Conservation (phyloP, 306 rosid genomes). For the Glycine soja region DNA sequence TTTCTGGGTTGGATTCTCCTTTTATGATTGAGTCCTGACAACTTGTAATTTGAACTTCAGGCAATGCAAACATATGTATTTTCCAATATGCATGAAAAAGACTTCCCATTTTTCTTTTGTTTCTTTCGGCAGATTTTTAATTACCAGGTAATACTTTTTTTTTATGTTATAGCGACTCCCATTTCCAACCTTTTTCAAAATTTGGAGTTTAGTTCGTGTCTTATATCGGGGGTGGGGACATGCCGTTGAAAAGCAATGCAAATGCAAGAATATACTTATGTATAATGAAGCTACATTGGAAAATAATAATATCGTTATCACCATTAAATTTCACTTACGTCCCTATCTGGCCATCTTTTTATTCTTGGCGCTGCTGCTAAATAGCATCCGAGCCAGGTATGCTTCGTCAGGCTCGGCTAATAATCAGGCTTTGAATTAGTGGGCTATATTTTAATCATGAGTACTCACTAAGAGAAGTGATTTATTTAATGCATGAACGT, state of each 20-base stretch:
- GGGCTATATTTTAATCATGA: no score
- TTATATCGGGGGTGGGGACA: constrained; percentile 19
- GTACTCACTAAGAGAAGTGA: no score
- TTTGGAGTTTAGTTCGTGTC: constrained; percentile 36
- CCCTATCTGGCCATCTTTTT: constrained; percentile 10
- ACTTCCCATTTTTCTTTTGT: not conserved
- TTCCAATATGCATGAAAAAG: not conserved
- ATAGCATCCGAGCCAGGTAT: not conserved
- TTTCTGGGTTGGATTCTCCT: no score
- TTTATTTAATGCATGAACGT: no score
- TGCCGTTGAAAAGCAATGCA: constrained; percentile 31
- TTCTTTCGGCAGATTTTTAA: not conserved
- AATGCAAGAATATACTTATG: not conserved
- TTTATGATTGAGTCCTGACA: no score
- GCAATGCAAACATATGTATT: not conserved
- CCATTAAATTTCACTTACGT: constrained; percentile 38
- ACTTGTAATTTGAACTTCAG: not conserved
- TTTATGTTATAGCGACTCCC: not conserved
- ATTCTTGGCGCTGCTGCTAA: not conserved
- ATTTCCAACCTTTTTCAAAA: not conserved
- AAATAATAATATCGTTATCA: constrained; percentile 4
- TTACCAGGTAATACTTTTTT: not conserved
- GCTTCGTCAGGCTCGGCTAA: not conserved
- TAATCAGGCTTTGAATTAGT: not conserved
- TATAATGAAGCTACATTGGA: not conserved